Base-by-base conservation (phyloP, 1,139 yeast genomes). In the Sporopachydermia cereana region DNA sequence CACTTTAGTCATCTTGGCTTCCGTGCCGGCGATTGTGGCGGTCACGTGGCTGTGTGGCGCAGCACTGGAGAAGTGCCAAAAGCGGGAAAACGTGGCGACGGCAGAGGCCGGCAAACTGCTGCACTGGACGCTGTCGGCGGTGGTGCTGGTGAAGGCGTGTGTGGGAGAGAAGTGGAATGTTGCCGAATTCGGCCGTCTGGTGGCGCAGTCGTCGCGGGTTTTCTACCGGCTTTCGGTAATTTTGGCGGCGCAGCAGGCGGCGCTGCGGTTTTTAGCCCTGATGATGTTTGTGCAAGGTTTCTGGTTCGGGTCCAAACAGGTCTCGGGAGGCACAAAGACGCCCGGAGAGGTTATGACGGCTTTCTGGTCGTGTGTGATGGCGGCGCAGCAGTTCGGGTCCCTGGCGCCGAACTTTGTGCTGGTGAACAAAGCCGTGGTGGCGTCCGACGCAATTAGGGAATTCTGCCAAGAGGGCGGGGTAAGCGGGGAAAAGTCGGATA, bases 281-380 rank as follows among this genome's bases (percentile, higher is more conserved):
- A 57, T 78, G 56, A 80, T 86, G 78, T 88, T 89, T 66, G 84
- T 88, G 1, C 96, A 86, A 59, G 95, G 93, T 0, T 84, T 89
- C 54, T 88, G 94, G 84, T 89, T 79, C 62, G 98, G 97, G 2
- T 74, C 80, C 34, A 65, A 69, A 44, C 71, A 84, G 68, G 79
- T 86, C 2, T 62, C 64, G 41, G 58, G 62, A 3, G 76, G 76
- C 0, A 67, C 70, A 17, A 57, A 78, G 9, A 54, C 66, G 1
- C 65, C 85, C 1, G 80, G 82, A 16, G 72, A 77, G 36, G 84
- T 89, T 0, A 68, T 91, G 47, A 82, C 96, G 0, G 83, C 94
- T 29, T 86, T 91, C 56, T 79, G 86, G 54, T 73, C 95, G 5
- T 85, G 95, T 54, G 61, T 89, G 23, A 69, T 78, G 61, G 64